Percentiles rank a stretch among this genome's conserved stretches.
These are phyloP conservation scores for Globisporangium abappressorium DNA, from an alignment of 352 stramenopile genomes.

Conservation along the genomic window DNA sequence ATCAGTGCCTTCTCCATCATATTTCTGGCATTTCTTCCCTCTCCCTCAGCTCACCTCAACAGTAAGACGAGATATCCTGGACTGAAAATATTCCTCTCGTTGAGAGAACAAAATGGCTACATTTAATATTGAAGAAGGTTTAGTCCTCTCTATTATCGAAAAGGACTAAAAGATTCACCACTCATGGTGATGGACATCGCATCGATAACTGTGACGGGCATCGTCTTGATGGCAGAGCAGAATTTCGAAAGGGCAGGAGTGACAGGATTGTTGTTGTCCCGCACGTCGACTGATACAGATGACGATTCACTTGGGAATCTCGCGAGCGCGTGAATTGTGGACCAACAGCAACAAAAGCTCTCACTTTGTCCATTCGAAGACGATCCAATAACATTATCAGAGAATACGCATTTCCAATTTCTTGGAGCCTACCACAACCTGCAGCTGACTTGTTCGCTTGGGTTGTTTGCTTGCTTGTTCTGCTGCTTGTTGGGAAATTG, in stretches of 20 bases:
- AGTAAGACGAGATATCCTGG: background rate
- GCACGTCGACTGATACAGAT: background rate
- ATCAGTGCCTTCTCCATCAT: background rate
- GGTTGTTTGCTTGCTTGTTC: background rate
- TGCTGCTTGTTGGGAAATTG: background rate
- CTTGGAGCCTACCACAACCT: background rate
- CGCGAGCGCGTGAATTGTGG: background rate
- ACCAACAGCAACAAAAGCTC: too few species aligned
- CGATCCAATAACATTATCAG: too few species aligned
- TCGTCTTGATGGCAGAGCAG: background rate
- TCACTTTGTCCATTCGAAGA: too few species aligned
- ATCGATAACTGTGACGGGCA: background rate
- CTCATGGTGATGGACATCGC: too few species aligned
- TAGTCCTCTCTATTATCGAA: background rate
- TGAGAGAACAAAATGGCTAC: constrained; percentile 2
- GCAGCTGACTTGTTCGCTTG: background rate
- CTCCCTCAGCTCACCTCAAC: background rate
- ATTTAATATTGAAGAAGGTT: background rate
- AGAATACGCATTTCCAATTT: background rate
- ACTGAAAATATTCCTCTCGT: too few species aligned
- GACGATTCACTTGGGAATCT: background rate
- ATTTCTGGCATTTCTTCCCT: background rate
- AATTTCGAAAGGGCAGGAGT: background rate
- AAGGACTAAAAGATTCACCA: too few species aligned
- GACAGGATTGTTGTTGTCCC: background rate